These are phyloP conservation scores for Candida buenavistaensis DNA, from an alignment of 1,139 yeast species.

Conservation along the genomic window DNA sequence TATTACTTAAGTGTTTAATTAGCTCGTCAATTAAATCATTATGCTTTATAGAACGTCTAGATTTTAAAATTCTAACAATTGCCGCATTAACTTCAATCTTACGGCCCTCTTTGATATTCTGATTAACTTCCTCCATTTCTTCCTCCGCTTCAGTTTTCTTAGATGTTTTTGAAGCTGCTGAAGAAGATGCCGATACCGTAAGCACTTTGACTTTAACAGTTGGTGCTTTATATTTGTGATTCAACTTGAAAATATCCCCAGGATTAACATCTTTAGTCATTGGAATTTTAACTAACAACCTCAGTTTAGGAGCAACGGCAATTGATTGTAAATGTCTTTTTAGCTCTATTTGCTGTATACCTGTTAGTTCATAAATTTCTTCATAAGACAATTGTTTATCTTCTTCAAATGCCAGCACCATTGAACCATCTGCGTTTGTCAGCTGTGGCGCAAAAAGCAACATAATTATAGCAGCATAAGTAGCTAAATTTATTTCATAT, in stretches of 20 bases:
- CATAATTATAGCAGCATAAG: slow-evolving; percentile 77
- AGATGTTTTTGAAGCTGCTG: slow-evolving; percentile 20
- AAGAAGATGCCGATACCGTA: slow-evolving; percentile 52
- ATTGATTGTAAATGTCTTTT: slow-evolving; percentile 80
- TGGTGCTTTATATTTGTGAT: slow-evolving; percentile 70
- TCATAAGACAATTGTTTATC: slow-evolving; percentile 44
- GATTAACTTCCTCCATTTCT: slow-evolving; percentile 37
- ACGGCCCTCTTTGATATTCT: slow-evolving; percentile 41
- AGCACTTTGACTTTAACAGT: slow-evolving; percentile 73
- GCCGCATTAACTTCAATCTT: slow-evolving; percentile 81
- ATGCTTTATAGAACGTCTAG: slow-evolving; percentile 61
- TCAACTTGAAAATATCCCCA: slow-evolving; percentile 65
- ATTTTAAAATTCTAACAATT: slow-evolving; percentile 83
- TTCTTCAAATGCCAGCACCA: slow-evolving; percentile 45
- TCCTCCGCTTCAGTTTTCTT: slow-evolving; percentile 40
- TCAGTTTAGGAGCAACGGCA: slow-evolving; percentile 79
- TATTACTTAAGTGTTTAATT: slow-evolving; percentile 55
- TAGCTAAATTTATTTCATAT: slow-evolving; percentile 79
- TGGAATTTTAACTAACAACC: slow-evolving; percentile 71
- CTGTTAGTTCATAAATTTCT: slow-evolving; percentile 66
- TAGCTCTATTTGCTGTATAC: slow-evolving; percentile 72
- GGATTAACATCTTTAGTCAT: slow-evolving; percentile 69
- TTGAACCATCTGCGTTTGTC: slow-evolving; percentile 40
- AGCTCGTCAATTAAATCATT: slow-evolving; percentile 68
- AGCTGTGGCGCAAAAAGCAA: slow-evolving; percentile 64